These are phyloP conservation scores for Mortierella sp. DNA, from an alignment of 371 early-diverging fungal genomes.

Conservation along the genomic window DNA sequence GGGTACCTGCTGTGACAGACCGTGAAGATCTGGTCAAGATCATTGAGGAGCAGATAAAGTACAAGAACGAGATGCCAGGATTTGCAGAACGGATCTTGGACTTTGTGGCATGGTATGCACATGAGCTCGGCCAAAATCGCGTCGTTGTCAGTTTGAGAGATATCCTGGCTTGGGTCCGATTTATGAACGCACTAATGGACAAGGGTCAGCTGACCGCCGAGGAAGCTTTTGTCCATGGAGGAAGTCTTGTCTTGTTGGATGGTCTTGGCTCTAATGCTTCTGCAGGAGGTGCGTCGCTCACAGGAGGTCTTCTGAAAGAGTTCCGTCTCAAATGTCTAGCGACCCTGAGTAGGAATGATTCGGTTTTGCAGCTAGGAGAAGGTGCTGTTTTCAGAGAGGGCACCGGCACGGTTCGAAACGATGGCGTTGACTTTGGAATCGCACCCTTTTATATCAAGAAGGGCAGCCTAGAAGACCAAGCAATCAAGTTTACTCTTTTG, in stretches of 20 bases:
- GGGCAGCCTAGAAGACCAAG: constrained; percentile 63
- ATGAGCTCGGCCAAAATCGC: constrained; percentile 51
- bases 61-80: constrained; percentile 47
- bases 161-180: constrained; percentile 92
- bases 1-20: constrained; percentile 92
- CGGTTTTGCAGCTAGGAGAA: constrained; percentile 52
- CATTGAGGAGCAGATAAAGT: constrained; percentile 71
- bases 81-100: constrained; percentile 61
- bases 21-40: constrained; percentile 81
- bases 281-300: constrained; percentile 69
- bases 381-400: constrained; percentile 58
- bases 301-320: constrained; percentile 63
- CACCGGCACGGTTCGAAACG: constrained; percentile 55
- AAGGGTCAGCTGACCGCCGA: constrained; percentile 56
- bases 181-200: constrained; percentile 65
- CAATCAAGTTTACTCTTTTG: constrained; percentile 79
- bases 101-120: constrained; percentile 67
- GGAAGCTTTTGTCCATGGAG: constrained; percentile 91
- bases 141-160: constrained; percentile 86
- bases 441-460: constrained; percentile 82
- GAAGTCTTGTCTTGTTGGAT: constrained; percentile 92
- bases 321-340: constrained; percentile 65
- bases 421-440: constrained; percentile 68
- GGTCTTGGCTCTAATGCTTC: constrained; percentile 92
- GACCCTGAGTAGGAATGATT: constrained; percentile 48